These are phyloP conservation scores for Meredithiella fracta DNA, from an alignment of 2,329 filamentous ascomycete species.

Conservation along the genomic window DNA sequence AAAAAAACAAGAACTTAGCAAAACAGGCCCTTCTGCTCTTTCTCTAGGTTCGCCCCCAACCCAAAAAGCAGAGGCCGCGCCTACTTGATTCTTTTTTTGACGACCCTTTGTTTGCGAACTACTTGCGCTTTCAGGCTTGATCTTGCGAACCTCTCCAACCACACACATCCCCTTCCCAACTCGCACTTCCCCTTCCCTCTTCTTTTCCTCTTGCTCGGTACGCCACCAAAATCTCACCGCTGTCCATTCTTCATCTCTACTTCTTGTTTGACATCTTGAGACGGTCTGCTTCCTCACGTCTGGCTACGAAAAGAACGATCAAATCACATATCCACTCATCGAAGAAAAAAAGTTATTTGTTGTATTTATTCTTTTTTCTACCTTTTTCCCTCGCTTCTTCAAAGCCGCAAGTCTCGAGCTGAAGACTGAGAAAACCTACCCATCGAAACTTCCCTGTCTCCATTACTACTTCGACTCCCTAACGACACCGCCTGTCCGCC, in stretches of 20 bases:
- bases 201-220: background rate
- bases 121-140: background rate
- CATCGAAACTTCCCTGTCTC: background rate
- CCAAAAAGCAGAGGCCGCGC: background rate
- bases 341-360: too few species aligned
- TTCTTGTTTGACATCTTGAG: background rate
- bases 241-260: background rate
- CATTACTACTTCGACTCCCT: background rate
- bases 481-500: background rate
- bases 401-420: background rate
- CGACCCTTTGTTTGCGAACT: background rate
- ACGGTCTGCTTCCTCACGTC: background rate
- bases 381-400: background rate
- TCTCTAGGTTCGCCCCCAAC: background rate
- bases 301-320: background rate
- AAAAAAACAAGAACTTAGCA: too few species aligned
- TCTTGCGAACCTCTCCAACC: slow-evolving; percentile 3
- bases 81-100: background rate
- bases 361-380: background rate
- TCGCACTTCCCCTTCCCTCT: background rate
- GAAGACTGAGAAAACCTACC: background rate
- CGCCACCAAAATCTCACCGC: background rate
- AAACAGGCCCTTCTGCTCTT: background rate
- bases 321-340: too few species aligned
- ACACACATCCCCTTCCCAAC: background rate